These are phyloP conservation scores for Saraca asoca DNA, from an alignment of 331 rosid genomes.

Conservation along the genomic window DNA sequence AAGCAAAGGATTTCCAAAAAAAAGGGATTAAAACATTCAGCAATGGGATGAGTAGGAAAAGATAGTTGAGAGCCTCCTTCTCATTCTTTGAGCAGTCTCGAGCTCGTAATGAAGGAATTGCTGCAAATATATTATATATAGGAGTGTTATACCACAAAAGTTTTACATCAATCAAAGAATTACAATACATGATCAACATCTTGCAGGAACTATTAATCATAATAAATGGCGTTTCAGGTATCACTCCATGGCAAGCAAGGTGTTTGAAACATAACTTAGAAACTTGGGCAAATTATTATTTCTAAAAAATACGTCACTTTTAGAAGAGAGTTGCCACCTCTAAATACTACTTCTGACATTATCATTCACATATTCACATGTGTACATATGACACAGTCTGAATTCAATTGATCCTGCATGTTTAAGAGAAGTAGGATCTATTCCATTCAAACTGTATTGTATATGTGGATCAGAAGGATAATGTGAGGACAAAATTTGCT, in stretches of 20 bases:
- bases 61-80: constrained; percentile 97
- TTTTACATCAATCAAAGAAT: constrained; percentile 11
- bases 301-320: constrained; percentile 12
- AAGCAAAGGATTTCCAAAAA: constrained; percentile 86
- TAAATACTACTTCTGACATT: too few species aligned
- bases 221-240: neutral
- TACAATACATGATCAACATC: neutral
- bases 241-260: neutral
- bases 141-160: constrained; percentile 6
- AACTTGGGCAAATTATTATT: neutral
- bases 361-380: too few species aligned
- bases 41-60: constrained; percentile 80
- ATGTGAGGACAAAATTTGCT: too few species aligned
- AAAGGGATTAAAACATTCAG: constrained; percentile 84
- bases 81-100: constrained; percentile 96
- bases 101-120: constrained; percentile 93
- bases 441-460: too few species aligned
- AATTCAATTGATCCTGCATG: too few species aligned
- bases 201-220: constrained; percentile 2
- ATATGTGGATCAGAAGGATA: too few species aligned
- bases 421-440: too few species aligned
- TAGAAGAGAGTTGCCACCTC: neutral
- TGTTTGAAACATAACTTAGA: neutral
- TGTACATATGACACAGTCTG: too few species aligned
- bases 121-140: constrained; percentile 41